Percentiles rank a stretch among this genome's conserved stretches.
These are phyloP conservation scores for Pisolithus thermaeus DNA, from an alignment of 1,284 basidiomycete species.

Conservation along the genomic window DNA sequence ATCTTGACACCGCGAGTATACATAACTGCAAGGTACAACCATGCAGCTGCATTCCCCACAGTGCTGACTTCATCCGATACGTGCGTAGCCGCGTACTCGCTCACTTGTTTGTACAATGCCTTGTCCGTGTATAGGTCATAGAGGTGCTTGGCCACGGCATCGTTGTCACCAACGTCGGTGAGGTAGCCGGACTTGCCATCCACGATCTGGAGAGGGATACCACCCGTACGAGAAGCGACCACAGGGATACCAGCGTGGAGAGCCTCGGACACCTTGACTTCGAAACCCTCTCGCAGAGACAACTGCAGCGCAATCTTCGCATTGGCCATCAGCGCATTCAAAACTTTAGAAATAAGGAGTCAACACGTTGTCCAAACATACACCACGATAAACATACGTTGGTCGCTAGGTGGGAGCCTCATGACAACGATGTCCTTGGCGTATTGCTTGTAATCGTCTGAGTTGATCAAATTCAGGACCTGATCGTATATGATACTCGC, in stretches of 20 bases:
- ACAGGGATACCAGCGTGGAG: constrained; percentile 81
- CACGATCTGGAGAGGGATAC: constrained; percentile 83
- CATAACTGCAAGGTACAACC: constrained; percentile 79
- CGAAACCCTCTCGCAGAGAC: constrained; percentile 83
- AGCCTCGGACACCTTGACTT: constrained; percentile 89
- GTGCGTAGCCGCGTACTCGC: constrained; percentile 63
- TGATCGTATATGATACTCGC: constrained; percentile 83
- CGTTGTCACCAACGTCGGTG: constrained; percentile 67
- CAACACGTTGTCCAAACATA: background rate
- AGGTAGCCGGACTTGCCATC: constrained; percentile 81
- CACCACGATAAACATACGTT: constrained; percentile 44
- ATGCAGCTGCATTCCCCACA: constrained; percentile 73
- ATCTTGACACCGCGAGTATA: constrained; percentile 67
- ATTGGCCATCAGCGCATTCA: constrained; percentile 75
- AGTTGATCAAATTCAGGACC: constrained; percentile 52
- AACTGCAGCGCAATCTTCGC: constrained; percentile 72
- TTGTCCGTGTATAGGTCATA: constrained; percentile 72
- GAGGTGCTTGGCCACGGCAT: constrained; percentile 65
- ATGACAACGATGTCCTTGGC: constrained; percentile 69
- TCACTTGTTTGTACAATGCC: constrained; percentile 55
- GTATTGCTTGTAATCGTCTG: constrained; percentile 49
- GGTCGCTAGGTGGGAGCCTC: constrained; percentile 75
- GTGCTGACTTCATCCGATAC: constrained; percentile 79
- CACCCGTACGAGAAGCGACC: constrained; percentile 75
- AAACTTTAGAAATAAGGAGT: constrained; percentile 39